phyloP scores from a whole-genome alignment of 805 yeast species.

The Cyberlindnera mycetangii region DNA sequence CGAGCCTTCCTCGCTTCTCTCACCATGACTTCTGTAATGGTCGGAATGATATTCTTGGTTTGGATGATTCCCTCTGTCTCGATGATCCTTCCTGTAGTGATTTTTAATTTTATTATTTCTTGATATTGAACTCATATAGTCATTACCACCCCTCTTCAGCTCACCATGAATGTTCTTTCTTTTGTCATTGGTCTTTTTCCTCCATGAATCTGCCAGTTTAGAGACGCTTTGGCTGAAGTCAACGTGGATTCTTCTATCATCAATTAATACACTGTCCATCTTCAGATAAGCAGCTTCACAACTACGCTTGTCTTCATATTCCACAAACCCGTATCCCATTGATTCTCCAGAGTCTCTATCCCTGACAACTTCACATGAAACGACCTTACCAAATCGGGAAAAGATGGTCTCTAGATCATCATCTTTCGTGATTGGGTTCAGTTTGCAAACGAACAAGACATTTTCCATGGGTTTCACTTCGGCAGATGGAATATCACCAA shows the following conservation, averaged over 20 bases:
- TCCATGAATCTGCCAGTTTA: constrained; percentile 28
- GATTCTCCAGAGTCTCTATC: constrained; percentile 48
- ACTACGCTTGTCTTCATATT: constrained; percentile 42
- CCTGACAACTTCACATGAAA: constrained; percentile 48
- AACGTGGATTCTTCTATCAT: constrained; percentile 60
- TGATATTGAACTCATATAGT: not conserved
- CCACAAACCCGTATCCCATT: constrained; percentile 62
- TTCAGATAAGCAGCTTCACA: constrained; percentile 63
- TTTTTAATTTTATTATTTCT: no score
- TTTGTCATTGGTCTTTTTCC: constrained; percentile 14
- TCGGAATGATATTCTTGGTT: no score
- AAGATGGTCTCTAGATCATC: constrained; percentile 56
- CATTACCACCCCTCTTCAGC: not conserved
- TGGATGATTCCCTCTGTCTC: not conserved
- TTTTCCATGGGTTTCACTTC: constrained; percentile 58
- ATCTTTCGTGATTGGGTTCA: constrained; percentile 59
- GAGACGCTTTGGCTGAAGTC: constrained; percentile 63
- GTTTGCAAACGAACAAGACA: constrained; percentile 58
- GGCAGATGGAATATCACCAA: constrained; percentile 62
- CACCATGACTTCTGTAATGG: not conserved
- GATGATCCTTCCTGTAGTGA: not conserved
- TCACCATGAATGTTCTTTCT: constrained; percentile 1
- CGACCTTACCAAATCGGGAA: constrained; percentile 56
- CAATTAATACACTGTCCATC: constrained; percentile 61
- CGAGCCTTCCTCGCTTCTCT: not conserved